Percentiles rank a stretch among this genome's conserved stretches.
Evolutionary conservation across 352 stramenopile genomes (phyloP).

Genomic region (Pythium sukuiense): DNA sequence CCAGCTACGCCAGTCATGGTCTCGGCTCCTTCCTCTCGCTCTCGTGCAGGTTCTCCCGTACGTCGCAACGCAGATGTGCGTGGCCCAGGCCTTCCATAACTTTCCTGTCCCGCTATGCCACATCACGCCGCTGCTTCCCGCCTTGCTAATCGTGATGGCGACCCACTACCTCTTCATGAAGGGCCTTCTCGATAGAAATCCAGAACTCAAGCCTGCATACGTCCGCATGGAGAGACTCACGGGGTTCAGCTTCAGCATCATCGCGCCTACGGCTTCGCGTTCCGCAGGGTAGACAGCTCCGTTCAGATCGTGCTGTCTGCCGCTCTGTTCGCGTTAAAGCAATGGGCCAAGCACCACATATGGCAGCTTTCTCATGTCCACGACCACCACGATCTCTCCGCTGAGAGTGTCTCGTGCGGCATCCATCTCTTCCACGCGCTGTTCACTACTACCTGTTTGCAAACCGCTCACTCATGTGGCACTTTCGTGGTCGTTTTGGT

Average conservation of each 20-base stretch:
- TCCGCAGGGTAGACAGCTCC: background rate
- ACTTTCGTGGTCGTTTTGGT: slow-evolving; percentile 27
- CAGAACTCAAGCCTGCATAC: background rate
- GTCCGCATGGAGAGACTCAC: background rate
- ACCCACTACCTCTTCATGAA: slow-evolving; percentile 11
- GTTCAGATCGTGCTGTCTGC: background rate
- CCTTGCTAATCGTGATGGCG: slow-evolving; percentile 21
- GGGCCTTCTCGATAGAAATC: background rate
- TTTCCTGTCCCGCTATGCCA: slow-evolving; percentile 38
- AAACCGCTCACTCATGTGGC: slow-evolving; percentile 35
- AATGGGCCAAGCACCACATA: slow-evolving; percentile 6
- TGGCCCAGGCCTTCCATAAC: slow-evolving; percentile 15
- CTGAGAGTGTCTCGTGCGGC: slow-evolving; percentile 15
- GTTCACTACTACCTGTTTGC: slow-evolving; percentile 37
- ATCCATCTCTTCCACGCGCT: slow-evolving; percentile 38
- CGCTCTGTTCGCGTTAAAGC: background rate
- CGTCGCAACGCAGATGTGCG: slow-evolving; percentile 20
- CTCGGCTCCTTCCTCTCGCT: background rate
- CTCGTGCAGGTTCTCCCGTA: slow-evolving; percentile 24
- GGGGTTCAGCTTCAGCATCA: background rate
- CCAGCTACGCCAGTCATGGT: slow-evolving; percentile 25
- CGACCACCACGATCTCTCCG: slow-evolving; percentile 30
- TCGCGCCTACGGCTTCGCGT: background rate
- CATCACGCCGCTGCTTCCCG: background rate
- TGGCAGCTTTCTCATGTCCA: slow-evolving; percentile 24